phyloP scores from a whole-genome alignment of 192 early-diverging fungal species.

The Backusella sp. region DNA sequence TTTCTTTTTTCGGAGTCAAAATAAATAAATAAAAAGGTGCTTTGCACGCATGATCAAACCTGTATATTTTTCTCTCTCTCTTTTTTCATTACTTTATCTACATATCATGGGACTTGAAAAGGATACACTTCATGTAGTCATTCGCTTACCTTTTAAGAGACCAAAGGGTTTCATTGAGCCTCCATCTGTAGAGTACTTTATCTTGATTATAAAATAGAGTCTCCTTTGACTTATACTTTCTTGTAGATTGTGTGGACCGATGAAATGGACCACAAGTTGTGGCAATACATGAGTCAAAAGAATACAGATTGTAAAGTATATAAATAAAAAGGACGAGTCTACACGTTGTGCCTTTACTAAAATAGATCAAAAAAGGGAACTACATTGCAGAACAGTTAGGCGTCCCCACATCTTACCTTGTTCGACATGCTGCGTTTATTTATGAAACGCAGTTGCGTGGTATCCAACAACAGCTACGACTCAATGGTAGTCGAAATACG shows the following conservation, averaged over 20 bases:
- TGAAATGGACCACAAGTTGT: slow-evolving; percentile 55
- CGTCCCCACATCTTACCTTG: slow-evolving; percentile 49
- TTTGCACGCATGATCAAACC: no score
- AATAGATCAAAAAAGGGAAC: slow-evolving; percentile 39
- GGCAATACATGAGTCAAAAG: slow-evolving; percentile 54
- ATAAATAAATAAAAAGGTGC: no score
- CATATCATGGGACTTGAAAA: not conserved
- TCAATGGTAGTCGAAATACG: slow-evolving; percentile 16
- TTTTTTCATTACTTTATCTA: no score
- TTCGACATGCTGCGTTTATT: slow-evolving; percentile 51
- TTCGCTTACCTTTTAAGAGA: slow-evolving; percentile 47
- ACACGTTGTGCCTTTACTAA: not conserved
- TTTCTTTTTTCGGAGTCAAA: no score
- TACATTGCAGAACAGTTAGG: slow-evolving; percentile 48
- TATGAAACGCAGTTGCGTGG: slow-evolving; percentile 58
- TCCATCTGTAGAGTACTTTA: slow-evolving; percentile 41
- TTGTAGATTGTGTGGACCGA: slow-evolving; percentile 58
- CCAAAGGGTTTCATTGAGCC: slow-evolving; percentile 52
- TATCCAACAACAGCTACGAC: slow-evolving; percentile 37
- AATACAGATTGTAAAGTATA: slow-evolving; percentile 51
- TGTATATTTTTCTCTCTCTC: no score
- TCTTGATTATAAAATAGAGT: not conserved
- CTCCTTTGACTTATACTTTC: not conserved
- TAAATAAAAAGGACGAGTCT: not conserved
- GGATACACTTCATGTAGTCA: slow-evolving; percentile 48